A percentile compares a stretch with the other conserved stretches of the same genome.
Conservation (phyloP, 495 filamentous ascomycete genomes). For the Filosporella fistucella region DNA sequence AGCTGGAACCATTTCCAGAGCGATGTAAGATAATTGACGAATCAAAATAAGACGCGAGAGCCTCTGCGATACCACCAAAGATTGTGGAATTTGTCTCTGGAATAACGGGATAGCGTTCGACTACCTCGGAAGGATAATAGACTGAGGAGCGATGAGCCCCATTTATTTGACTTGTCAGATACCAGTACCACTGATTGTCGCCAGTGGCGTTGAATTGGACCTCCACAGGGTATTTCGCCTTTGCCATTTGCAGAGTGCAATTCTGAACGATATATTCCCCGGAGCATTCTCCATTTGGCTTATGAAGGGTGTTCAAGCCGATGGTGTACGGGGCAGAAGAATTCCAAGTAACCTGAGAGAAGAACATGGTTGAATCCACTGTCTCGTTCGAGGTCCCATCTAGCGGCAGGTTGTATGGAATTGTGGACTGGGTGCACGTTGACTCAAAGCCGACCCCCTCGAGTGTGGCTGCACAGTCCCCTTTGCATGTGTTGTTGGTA, state of each 20-base stretch:
- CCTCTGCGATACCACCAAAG: conserved; percentile 1
- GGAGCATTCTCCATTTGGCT: background rate
- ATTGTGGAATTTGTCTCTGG: background rate
- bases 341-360: background rate
- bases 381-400: background rate
- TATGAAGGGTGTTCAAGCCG: conserved; percentile 1
- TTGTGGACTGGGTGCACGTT: background rate
- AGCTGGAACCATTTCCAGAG: background rate
- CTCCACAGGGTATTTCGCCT: background rate
- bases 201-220: background rate
- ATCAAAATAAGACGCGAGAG: background rate
- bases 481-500: conserved; percentile 6
- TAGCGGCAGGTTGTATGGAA: background rate
- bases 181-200: background rate
- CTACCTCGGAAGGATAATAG: background rate
- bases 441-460: conserved; percentile 1
- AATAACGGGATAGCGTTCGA: background rate
- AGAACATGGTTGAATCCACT: background rate
- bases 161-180: background rate
- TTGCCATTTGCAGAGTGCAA: background rate
- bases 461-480: background rate
- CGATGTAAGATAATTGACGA: background rate
- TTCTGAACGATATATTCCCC: background rate
- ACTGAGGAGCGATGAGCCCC: background rate
- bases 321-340: background rate